Evolutionary conservation across 768 basidiomycete genomes (phyloP), one percentile per base, ranked within the genome.

Genomic region (Trametes cingulata): DNA sequence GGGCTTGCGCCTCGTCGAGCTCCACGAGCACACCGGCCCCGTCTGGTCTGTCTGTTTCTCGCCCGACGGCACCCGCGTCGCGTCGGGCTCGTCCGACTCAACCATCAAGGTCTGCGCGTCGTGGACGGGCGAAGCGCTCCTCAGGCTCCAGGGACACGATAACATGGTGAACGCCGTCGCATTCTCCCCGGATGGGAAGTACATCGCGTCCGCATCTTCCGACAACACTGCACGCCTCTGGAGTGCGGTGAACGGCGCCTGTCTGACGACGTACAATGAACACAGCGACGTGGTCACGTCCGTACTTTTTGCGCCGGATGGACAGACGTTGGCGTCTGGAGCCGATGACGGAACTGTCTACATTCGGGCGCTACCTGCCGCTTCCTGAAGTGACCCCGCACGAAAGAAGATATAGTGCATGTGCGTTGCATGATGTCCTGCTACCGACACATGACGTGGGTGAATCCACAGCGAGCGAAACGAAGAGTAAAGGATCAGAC

Each of bases 11-110:
- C 39, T 42, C 10, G 42, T 47, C 4, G 19, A 45, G 8, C 35
- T 56, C 15, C 22, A 56, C 35, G 69, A 62, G 6, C 69, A 66
- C 63, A 35, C 15, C 24, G 56, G 42, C 48, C 45, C 39, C 14
- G 61, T 67, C 41, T 76, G 75, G 8, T 73, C 71, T 25, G 75
- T 80, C 50, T 66, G 71, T 7, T 59, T 65, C 48, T 67, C 72
- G 1, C 63, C 62, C 12, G 62, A 69, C 61, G 72, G 71, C 6
- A 61, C 37, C 41, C 53, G 53, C 17, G 58, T 73, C 48, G 68
- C 63, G 5, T 73, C 70, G 1, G 69, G 61, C 8, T 72, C 72
- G 12, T 14, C 27, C 5, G 72, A 73, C 59, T 62, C 58, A 19
- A 70, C 69, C 1, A 53, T 73, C 19, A 33, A 56, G 19, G 53